phyloP scores from a whole-genome alignment of 2,329 filamentous ascomycete species.

The Neofusicoccum ribis region DNA sequence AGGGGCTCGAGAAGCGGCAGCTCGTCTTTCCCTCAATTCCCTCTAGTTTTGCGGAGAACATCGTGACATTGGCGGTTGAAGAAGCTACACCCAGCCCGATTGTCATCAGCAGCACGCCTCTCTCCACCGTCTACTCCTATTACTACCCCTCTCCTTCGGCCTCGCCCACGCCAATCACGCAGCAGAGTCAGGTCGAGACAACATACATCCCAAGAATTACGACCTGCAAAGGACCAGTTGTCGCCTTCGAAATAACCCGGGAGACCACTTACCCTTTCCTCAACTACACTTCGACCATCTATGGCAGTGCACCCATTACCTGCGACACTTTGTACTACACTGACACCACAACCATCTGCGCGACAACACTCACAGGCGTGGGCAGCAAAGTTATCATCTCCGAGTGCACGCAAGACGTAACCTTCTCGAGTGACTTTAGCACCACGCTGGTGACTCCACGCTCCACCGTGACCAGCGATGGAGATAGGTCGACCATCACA shows the following conservation, averaged over 20 bases:
- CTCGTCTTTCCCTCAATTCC: background rate
- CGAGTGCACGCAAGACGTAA: constrained; percentile 46
- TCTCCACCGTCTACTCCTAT: background rate
- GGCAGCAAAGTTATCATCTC: constrained; percentile 43
- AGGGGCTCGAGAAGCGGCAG: constrained; percentile 1
- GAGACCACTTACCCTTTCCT: constrained; percentile 34
- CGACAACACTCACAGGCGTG: constrained; percentile 45
- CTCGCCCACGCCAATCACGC: constrained; percentile 41
- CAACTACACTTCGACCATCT: constrained; percentile 37
- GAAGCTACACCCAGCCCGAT: background rate
- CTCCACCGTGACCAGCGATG: constrained; percentile 26
- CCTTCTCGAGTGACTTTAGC: constrained; percentile 48
- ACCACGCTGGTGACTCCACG: constrained; percentile 42
- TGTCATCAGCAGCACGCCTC: background rate
- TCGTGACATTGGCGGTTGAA: background rate
- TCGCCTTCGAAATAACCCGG: constrained; percentile 30
- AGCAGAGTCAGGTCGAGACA: constrained; percentile 46
- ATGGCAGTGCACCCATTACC: constrained; percentile 26
- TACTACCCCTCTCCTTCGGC: constrained; percentile 35
- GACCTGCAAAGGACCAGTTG: constrained; percentile 42
- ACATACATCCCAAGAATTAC: constrained; percentile 45
- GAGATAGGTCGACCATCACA: constrained; percentile 30
- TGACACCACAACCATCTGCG: constrained; percentile 45
- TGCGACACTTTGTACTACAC: constrained; percentile 45
- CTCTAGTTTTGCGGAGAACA: background rate